Evolutionary conservation across 345 rosid genomes (phyloP), one percentile per base, ranked within the genome.

Genomic region (Gossypium arboreum): DNA sequence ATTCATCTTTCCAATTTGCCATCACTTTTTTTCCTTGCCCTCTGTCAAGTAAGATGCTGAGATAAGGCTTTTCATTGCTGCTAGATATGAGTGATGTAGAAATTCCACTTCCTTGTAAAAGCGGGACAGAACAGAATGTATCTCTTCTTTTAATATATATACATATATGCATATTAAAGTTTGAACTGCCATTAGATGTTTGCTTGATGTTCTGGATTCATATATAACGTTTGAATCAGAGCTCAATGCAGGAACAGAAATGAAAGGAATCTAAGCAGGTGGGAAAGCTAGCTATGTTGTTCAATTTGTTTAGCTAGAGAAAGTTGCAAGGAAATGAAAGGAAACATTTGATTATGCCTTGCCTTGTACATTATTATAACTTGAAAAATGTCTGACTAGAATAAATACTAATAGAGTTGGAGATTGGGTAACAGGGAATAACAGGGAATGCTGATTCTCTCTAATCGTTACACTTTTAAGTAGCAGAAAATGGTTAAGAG

Each of bases 1-100:
- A 24, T 61, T 68, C 65, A 12, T 72, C 10, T 9, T 57, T 58
- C 39, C 12, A 41, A 41, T 7, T 9, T 55, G 50, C 25, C 63
- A 9, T 29, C 20, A n/a, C 29, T 20, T 54, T 54, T 29, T 55
- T 72, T 13, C 48, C 45, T 41, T 18, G 10, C 25, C 27, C 7
- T 17, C 29, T 72, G 17, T 39, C 34, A 1, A 3, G 62, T 58
- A 12, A 10, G 52, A 66, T 34, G n/a, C 51, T 79, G 29, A 72
- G 39, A 61, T 25, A 25, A 43, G 24, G 68, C 9, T 48, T 75
- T 54, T 52, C 41, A 18, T 66, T 75, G 29, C 73, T 78, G 48
- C 68, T 79, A 84, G 90, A 58, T 59, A 73, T 77, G 75, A 43
- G 27, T 11, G 69, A 65, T 57, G 77, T 62, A 59, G 84, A 80